These are phyloP conservation scores for Coemansia guatemalensis DNA, from an alignment of 192 early-diverging fungal species.

Conservation along the genomic window DNA sequence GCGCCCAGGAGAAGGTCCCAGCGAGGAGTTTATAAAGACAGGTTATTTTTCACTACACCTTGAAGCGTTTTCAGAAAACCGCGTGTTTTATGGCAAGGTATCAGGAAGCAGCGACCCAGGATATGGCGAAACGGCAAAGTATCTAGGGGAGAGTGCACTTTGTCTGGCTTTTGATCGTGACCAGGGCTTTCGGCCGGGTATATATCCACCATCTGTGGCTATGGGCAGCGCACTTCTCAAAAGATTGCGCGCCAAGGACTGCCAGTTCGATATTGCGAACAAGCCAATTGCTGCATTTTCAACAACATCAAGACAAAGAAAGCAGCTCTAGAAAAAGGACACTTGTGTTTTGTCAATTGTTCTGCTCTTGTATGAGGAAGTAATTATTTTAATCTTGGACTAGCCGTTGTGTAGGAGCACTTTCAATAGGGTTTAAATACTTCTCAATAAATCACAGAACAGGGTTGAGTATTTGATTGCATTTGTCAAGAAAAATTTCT, in stretches of 20 bases:
- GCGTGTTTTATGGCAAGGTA: slow-evolving; percentile 46
- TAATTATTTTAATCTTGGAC: no score
- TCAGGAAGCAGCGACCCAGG: slow-evolving; percentile 69
- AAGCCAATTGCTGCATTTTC: slow-evolving; percentile 5
- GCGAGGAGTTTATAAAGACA: slow-evolving; percentile 56
- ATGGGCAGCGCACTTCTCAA: slow-evolving; percentile 72
- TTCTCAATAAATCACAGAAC: no score
- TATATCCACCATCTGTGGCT: slow-evolving; percentile 77
- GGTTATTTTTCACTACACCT: slow-evolving; percentile 44
- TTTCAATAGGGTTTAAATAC: no score
- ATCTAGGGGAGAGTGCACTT: slow-evolving; percentile 77
- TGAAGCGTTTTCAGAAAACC: slow-evolving; percentile 31
- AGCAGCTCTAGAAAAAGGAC: background rate
- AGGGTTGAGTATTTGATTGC: no score
- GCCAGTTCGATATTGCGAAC: slow-evolving; percentile 51
- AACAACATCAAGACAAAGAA: background rate
- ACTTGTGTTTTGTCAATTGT: background rate
- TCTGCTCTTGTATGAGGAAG: no score
- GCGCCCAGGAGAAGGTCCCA: slow-evolving; percentile 69
- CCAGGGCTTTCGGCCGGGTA: slow-evolving; percentile 59
- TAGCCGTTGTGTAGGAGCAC: no score
- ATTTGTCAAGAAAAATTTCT: no score
- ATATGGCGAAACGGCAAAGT: slow-evolving; percentile 78
- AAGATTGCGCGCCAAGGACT: slow-evolving; percentile 63
- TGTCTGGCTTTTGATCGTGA: slow-evolving; percentile 65